Evolutionary conservation across 2,329 filamentous ascomycete genomes (phyloP).

Genomic region (Colletotrichum sp.): DNA sequence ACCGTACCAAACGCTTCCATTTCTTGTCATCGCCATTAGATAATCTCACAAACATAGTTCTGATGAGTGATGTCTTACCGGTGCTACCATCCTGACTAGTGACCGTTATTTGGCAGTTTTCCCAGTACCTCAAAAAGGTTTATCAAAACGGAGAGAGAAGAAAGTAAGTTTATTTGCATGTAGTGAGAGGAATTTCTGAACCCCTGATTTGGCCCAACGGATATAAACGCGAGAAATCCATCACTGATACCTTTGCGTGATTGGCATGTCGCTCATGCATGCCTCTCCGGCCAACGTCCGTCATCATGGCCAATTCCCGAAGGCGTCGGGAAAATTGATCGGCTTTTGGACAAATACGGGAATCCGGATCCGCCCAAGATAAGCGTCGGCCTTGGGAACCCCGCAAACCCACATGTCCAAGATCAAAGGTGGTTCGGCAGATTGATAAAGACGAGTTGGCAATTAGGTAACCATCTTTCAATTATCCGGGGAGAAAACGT

Average conservation of each 20-base stretch:
- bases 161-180: background rate
- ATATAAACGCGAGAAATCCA: background rate
- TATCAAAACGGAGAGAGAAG: background rate
- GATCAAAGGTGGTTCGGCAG: background rate
- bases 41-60: accelerated
- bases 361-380: background rate
- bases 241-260: background rate
- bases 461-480: background rate
- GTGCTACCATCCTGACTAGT: background rate
- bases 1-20: slow-evolving; percentile 28
- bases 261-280: background rate
- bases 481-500: background rate
- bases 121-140: background rate
- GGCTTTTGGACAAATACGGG: background rate
- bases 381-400: background rate
- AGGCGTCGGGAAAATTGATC: slow-evolving; percentile 1
- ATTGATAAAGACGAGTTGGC: background rate
- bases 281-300: background rate
- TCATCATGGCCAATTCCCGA: background rate
- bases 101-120: background rate
- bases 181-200: background rate
- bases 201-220: background rate
- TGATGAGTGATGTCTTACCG: background rate
- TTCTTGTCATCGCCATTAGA: background rate
- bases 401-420: background rate